phyloP scores from a whole-genome alignment of 192 early-diverging fungal species.

The Linnemannia exigua region DNA sequence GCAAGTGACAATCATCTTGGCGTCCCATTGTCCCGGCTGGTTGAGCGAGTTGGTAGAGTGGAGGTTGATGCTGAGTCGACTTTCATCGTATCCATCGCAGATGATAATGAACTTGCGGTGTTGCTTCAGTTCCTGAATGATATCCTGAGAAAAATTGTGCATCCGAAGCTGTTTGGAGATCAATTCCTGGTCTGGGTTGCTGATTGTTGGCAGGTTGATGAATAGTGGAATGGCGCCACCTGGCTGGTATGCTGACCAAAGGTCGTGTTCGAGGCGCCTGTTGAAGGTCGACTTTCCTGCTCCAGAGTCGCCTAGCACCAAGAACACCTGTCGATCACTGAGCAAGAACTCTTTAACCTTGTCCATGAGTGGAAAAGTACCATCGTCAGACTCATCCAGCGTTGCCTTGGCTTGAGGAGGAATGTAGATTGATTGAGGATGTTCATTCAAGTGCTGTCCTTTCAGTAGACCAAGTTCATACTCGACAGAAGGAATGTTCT shows the following conservation, averaged over 20 bases:
- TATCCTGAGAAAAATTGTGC: constrained; percentile 7
- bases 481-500: no score
- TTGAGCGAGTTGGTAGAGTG: constrained; percentile 15
- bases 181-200: constrained; percentile 9
- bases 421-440: constrained; percentile 2
- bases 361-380: constrained; percentile 15
- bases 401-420: constrained; percentile 15
- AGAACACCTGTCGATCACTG: constrained; percentile 25
- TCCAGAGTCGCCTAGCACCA: constrained; percentile 30
- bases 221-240: constrained; percentile 16
- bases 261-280: constrained; percentile 5
- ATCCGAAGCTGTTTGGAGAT: neutral
- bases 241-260: neutral
- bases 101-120: constrained; percentile 16
- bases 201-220: constrained; percentile 5
- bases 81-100: constrained; percentile 30
- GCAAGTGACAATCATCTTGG: constrained; percentile 31
- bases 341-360: constrained; percentile 8
- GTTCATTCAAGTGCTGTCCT: no score
- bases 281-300: constrained; percentile 23
- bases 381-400: neutral
- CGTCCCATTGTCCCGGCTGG: constrained; percentile 6
- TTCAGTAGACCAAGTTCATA: no score
- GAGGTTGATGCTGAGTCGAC: constrained; percentile 2
- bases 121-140: constrained; percentile 29